Conservation (phyloP, 2,329 filamentous ascomycete species). For the Moelleriella libera region DNA sequence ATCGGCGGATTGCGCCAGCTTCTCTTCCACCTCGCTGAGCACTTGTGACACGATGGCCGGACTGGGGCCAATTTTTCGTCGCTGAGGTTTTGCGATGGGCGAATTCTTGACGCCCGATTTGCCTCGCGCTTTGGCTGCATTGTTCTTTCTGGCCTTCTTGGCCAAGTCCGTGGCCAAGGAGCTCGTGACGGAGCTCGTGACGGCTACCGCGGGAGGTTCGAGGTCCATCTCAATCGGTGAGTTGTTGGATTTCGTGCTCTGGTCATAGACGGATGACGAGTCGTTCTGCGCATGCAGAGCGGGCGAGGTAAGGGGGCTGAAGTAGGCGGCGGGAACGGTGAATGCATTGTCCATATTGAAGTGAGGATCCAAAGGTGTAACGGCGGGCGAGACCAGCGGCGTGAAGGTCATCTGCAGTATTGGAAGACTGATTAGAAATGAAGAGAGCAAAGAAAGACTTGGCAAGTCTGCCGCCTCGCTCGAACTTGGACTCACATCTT, state of each 20-base stretch:
- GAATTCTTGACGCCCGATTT: constrained; percentile 51
- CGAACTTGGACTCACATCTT: constrained; percentile 34
- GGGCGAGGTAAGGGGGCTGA: constrained; percentile 72
- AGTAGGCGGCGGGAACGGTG: constrained; percentile 57
- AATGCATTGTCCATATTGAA: constrained; percentile 48
- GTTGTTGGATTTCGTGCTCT: constrained; percentile 29
- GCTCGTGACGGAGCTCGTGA: constrained; percentile 19
- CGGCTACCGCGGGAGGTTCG: constrained; percentile 23
- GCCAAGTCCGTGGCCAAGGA: constrained; percentile 29
- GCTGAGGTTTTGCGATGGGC: constrained; percentile 55
- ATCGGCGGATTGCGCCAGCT: constrained; percentile 16
- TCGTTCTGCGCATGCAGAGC: constrained; percentile 62
- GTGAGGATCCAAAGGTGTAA: constrained; percentile 62
- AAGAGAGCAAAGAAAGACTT: too few relatives aligned
- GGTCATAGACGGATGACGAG: constrained; percentile 27
- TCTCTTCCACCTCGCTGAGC: constrained; percentile 37
- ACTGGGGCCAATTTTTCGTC: constrained; percentile 36
- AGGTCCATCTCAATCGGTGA: constrained; percentile 45
- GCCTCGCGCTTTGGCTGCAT: constrained; percentile 33
- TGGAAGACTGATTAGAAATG: neutral
- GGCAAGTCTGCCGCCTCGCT: neutral
- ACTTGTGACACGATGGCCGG: constrained; percentile 42
- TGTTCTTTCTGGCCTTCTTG: constrained; percentile 39
- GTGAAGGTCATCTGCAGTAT: constrained; percentile 55
- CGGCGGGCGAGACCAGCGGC: constrained; percentile 69